A percentile compares a stretch with the other conserved stretches of the same genome.
Evolutionary conservation across 1,284 basidiomycete genomes (phyloP).

Genomic region (Cryptococcus jaspeensis): DNA sequence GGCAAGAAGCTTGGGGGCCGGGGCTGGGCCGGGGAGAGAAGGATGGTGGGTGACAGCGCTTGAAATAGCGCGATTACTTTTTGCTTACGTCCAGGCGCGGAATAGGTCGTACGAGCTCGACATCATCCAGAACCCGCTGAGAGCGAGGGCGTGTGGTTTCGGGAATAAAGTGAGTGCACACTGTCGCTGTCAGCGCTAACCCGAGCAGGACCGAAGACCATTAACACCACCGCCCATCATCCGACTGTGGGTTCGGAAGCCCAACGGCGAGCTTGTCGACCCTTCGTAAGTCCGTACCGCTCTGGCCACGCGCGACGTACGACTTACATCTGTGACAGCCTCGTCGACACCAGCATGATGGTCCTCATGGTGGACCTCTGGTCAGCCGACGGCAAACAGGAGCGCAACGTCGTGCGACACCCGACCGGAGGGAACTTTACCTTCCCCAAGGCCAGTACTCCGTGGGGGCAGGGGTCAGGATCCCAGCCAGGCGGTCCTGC

Average conservation of each 20-base stretch:
- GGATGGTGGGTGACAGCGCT: neutral
- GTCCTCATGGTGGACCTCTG: conserved; percentile 84
- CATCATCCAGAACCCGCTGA: conserved; percentile 78
- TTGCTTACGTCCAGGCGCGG: too few relatives aligned
- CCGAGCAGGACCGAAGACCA: conserved; percentile 74
- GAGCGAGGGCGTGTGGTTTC: conserved; percentile 90
- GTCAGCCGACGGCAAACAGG: conserved; percentile 72
- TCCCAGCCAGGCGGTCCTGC: neutral
- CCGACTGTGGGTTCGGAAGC: conserved; percentile 41
- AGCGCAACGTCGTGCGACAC: conserved; percentile 82
- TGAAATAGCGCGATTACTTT: neutral
- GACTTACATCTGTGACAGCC: conserved; percentile 54
- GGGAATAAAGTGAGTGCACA: conserved; percentile 73
- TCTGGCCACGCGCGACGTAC: neutral
- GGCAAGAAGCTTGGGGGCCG: too few relatives aligned
- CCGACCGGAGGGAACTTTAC: conserved; percentile 53
- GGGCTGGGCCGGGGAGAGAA: neutral
- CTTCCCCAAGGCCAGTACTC: neutral
- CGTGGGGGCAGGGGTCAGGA: neutral
- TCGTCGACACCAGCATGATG: conserved; percentile 80
- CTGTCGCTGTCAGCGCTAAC: conserved; percentile 3
- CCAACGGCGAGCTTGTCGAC: conserved; percentile 65
- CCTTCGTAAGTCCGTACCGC: conserved; percentile 62
- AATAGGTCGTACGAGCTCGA: conserved; percentile 73
- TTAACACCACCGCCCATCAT: conserved; percentile 80